phyloP scores from a whole-genome alignment of 495 filamentous ascomycete genomes.

The Parachaetomium inaequale region DNA sequence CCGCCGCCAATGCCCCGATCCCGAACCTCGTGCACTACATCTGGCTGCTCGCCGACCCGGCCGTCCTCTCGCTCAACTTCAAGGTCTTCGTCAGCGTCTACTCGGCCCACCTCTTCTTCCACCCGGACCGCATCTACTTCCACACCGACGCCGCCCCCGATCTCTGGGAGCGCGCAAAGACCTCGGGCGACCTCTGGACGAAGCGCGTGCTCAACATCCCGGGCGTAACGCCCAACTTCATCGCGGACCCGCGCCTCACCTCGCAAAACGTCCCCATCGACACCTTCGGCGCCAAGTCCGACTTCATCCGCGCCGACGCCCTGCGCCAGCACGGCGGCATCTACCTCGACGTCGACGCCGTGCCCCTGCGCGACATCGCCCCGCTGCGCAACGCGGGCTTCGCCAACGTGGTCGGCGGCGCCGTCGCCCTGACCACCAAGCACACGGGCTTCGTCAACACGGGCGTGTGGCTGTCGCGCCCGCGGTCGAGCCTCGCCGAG shows the following conservation, averaged over 20 bases:
- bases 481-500: slow-evolving; percentile 17
- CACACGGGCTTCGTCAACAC: slow-evolving; percentile 23
- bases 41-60: slow-evolving; percentile 26
- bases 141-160: slow-evolving; percentile 27
- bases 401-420: slow-evolving; percentile 23
- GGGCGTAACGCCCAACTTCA: slow-evolving; percentile 12
- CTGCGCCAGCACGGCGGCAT: slow-evolving; percentile 21
- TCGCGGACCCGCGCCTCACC: slow-evolving; percentile 15
- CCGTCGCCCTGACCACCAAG: slow-evolving; percentile 9
- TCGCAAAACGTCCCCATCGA: slow-evolving; percentile 19
- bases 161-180: slow-evolving; percentile 14
- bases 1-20: slow-evolving; percentile 11
- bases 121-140: slow-evolving; percentile 26
- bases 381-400: slow-evolving; percentile 23
- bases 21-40: slow-evolving; percentile 34
- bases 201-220: slow-evolving; percentile 20
- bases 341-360: slow-evolving; percentile 24
- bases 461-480: slow-evolving; percentile 21
- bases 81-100: slow-evolving; percentile 26
- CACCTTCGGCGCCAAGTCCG: slow-evolving; percentile 19
- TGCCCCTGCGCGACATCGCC: slow-evolving; percentile 20
- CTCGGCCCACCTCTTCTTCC: slow-evolving; percentile 23
- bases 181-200: slow-evolving; percentile 20
- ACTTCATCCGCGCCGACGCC: slow-evolving; percentile 21
- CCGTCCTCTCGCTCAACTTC: slow-evolving; percentile 22